A percentile compares a stretch with the other conserved stretches of the same genome.
Evolutionary conservation across 352 stramenopile genomes (phyloP).

Genomic region (Halophytophthora batemanensis): DNA sequence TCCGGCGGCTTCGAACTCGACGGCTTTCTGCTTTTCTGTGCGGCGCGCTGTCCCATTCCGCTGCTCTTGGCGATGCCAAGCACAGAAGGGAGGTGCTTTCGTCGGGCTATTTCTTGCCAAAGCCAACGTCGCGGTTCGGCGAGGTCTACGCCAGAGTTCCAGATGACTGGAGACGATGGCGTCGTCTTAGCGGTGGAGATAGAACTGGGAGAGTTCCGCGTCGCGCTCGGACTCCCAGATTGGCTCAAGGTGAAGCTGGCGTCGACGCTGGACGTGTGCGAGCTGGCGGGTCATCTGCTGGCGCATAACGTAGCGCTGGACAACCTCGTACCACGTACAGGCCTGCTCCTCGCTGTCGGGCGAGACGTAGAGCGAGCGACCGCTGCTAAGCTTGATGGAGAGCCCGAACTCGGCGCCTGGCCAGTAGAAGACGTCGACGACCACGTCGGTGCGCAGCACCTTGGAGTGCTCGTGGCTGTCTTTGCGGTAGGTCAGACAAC

Average conservation of each 20-base stretch:
- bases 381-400: slow-evolving; percentile 43
- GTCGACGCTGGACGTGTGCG: slow-evolving; percentile 34
- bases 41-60: background rate
- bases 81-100: too few relatives aligned
- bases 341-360: slow-evolving; percentile 53
- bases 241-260: slow-evolving; percentile 35
- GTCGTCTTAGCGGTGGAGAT: slow-evolving; percentile 12
- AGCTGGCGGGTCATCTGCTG: slow-evolving; percentile 36
- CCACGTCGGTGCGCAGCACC: slow-evolving; percentile 42
- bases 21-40: slow-evolving; percentile 3
- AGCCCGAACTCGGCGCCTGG: slow-evolving; percentile 47
- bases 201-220: slow-evolving; percentile 16
- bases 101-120: too few relatives aligned
- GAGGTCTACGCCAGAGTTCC: too few relatives aligned
- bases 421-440: slow-evolving; percentile 54
- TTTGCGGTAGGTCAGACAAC: slow-evolving; percentile 60
- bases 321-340: slow-evolving; percentile 60
- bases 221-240: slow-evolving; percentile 39
- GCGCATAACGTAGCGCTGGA: slow-evolving; percentile 43
- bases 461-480: slow-evolving; percentile 48
- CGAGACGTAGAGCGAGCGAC: slow-evolving; percentile 42
- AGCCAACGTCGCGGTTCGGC: too few relatives aligned
- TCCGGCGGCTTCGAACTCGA: slow-evolving; percentile 28
- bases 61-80: too few relatives aligned
- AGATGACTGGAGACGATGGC: too few relatives aligned